Base-by-base conservation (phyloP, 2,329 filamentous ascomycete genomes). In the Colletotrichum lini region DNA sequence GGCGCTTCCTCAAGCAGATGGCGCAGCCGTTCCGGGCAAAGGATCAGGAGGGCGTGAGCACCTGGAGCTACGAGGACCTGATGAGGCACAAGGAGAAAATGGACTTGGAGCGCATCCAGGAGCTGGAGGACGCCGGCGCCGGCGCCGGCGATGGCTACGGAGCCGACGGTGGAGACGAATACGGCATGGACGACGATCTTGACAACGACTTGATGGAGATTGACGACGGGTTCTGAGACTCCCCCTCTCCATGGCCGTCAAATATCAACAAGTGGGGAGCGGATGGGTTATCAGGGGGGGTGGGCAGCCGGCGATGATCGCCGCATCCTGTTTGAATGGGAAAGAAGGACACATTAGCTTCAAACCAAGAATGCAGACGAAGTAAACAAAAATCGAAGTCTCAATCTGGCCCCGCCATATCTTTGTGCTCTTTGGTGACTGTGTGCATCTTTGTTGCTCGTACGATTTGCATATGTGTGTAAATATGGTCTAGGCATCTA, bases 21-120 rank as follows among this genome's bases (percentile, higher is more conserved):
- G 95, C 94, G 5, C 94, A 97, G 79, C 95, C 95, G 4, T 97
- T 98, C 83, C 90, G 90, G 54, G 85, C 91, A 0, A 92, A 89
- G 75, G 92, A 97, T 79, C 95, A 97, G 78, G 95, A 98, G 75
- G 96, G 96, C 0, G 94, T 98, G 77, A 96, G 94, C 77, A 97
- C 94, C 12, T 99, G 96, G 96, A 95, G 92, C 70, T 84, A 94
- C 50, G 88, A 90, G 70, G 94, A 98, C 78, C 82, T 98, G 62
- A 89, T 92, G 81, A 87, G 84, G 60, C 93, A 98, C 82, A 92
- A 97, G 84, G 89, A 91, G 79, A 94, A 93, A 82, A 84, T 90
- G 76, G 92, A 93, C 71, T 84, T 91, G 73, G 91, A 94, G 75
- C 88, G 84, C 73, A 93, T 93, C 75, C 85, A 85, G 70, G 89